Evolutionary conservation across 495 filamentous ascomycete genomes (phyloP).

Genomic region (Hypomontagnella monticulosa): DNA sequence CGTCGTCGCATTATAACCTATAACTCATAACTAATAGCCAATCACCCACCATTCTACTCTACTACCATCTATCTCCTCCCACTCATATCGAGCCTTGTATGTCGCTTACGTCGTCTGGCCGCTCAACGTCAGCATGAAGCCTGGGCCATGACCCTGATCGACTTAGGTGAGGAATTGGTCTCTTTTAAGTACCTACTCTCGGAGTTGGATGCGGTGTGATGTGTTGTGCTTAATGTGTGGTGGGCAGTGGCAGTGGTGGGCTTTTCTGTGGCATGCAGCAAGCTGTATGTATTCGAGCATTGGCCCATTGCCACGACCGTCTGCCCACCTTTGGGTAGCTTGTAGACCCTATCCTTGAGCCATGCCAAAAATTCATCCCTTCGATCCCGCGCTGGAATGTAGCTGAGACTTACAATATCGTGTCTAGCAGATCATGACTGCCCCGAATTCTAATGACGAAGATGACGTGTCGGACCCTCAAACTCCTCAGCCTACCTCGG

Average conservation of each 20-base stretch:
- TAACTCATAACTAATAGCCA: conserved; percentile 10
- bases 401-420: conserved; percentile 27
- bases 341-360: conserved; percentile 3
- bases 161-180: conserved; percentile 35
- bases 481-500: conserved; percentile 18
- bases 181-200: neutral
- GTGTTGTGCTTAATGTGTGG: conserved; percentile 5
- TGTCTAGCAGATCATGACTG: conserved; percentile 44
- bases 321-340: conserved; percentile 6
- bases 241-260: conserved; percentile 15
- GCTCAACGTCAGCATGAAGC: conserved; percentile 41
- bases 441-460: conserved; percentile 43
- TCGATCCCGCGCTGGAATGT: conserved; percentile 29
- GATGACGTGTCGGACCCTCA: conserved; percentile 42
- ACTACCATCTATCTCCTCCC: conserved; percentile 9
- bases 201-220: conserved; percentile 16
- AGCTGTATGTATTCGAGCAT: conserved; percentile 5
- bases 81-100: conserved; percentile 10
- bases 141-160: conserved; percentile 37
- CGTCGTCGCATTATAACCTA: conserved; percentile 30
- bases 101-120: conserved; percentile 29
- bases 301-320: conserved; percentile 22
- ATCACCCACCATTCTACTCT: too few species aligned
- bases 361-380: conserved; percentile 7
- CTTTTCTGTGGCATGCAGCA: conserved; percentile 32